Percentiles rank a stretch among this genome's conserved stretches.
Evolutionary conservation across 306 rosid species (phyloP).

Genomic region (Delonix regia): DNA sequence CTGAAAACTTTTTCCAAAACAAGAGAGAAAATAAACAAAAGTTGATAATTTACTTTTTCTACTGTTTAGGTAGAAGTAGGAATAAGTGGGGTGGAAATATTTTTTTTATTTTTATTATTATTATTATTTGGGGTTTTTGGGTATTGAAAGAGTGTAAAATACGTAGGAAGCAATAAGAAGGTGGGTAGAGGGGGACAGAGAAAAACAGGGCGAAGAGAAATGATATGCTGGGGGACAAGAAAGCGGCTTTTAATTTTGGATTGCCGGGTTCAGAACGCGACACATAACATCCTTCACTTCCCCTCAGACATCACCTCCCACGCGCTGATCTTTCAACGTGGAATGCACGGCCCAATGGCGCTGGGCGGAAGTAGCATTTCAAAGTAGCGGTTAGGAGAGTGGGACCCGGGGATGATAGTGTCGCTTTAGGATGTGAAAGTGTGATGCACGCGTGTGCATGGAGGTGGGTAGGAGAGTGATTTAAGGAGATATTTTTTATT

Average conservation of each 20-base stretch:
- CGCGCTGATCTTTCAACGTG: constrained; percentile 4
- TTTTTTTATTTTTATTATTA: not conserved
- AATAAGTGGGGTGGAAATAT: not conserved
- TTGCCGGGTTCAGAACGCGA: constrained; percentile 49
- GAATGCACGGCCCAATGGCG: not conserved
- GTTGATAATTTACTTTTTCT: not conserved
- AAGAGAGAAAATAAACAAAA: not conserved
- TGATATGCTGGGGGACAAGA: constrained; percentile 66
- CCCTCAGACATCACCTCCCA: not conserved
- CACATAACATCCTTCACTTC: constrained; percentile 31
- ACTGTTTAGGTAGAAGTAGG: not conserved
- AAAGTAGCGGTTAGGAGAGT: no score
- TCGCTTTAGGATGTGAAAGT: not conserved
- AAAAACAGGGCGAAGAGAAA: constrained; percentile 47
- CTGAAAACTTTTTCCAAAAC: not conserved
- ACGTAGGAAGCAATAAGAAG: constrained; percentile 26
- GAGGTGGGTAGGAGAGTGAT: constrained; percentile 9
- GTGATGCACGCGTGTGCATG: constrained; percentile 37
- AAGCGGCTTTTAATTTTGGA: constrained; percentile 55
- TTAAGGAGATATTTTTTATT: not conserved
- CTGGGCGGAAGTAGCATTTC: not conserved
- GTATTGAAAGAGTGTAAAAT: constrained; percentile 1
- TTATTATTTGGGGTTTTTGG: not conserved
- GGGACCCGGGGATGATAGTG: constrained; percentile 3
- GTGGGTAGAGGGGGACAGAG: constrained; percentile 47